phyloP scores from a whole-genome alignment of 2,329 filamentous ascomycete genomes.

The Thelonectria olida region DNA sequence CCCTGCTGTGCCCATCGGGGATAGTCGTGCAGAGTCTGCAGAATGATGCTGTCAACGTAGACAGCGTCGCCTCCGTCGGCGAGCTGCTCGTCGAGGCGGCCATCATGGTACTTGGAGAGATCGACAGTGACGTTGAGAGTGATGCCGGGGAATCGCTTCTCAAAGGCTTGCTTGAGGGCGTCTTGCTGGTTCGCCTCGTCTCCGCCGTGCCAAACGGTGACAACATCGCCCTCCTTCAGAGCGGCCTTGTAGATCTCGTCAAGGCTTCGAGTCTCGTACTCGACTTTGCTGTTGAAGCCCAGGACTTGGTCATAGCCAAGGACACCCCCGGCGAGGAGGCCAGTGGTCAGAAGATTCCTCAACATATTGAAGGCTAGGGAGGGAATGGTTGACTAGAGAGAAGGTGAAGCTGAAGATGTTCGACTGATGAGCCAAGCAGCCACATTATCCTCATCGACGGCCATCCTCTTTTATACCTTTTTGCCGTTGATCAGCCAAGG shows the following conservation, averaged over 20 bases:
- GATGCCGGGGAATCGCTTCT: slow-evolving; percentile 57
- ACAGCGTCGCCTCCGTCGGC: slow-evolving; percentile 43
- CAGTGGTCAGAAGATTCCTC: slow-evolving; percentile 5
- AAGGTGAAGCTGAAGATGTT: neutral
- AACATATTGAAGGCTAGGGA: slow-evolving; percentile 14
- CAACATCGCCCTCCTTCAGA: slow-evolving; percentile 54
- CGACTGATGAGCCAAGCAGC: neutral
- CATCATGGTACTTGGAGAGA: slow-evolving; percentile 64
- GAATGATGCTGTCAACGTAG: slow-evolving; percentile 50
- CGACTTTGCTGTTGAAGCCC: slow-evolving; percentile 33
- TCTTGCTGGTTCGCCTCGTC: slow-evolving; percentile 54
- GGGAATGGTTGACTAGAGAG: neutral
- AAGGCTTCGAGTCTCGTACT: slow-evolving; percentile 54
- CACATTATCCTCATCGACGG: neutral
- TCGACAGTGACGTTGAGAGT: slow-evolving; percentile 64
- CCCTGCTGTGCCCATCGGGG: slow-evolving; percentile 60
- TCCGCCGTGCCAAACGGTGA: slow-evolving; percentile 60
- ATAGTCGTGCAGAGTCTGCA: slow-evolving; percentile 63
- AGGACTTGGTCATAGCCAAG: slow-evolving; percentile 38
- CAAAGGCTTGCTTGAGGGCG: slow-evolving; percentile 53
- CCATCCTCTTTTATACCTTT: neutral
- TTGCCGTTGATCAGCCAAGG: neutral
- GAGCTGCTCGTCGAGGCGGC: slow-evolving; percentile 55
- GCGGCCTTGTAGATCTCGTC: slow-evolving; percentile 61
- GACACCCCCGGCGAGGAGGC: slow-evolving; percentile 17